phyloP scores from a whole-genome alignment of 2,329 filamentous ascomycete genomes.

The Plectosphaerella sp. region DNA sequence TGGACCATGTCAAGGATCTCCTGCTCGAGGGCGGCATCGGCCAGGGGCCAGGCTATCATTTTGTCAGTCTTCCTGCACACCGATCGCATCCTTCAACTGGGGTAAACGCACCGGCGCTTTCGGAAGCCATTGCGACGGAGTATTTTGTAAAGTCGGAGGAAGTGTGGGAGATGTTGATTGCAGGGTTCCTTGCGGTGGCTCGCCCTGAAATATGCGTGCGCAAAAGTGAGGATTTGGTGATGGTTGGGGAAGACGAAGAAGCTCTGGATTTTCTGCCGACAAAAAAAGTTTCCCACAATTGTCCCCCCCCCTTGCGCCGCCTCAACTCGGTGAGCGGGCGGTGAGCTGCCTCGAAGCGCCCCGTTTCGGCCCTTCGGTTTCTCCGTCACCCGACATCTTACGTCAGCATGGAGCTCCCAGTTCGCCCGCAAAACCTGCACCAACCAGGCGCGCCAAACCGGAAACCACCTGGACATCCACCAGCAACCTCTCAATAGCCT shows the following conservation, averaged over 20 bases:
- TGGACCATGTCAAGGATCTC: slow-evolving; percentile 81
- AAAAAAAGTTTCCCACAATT: slow-evolving; percentile 13
- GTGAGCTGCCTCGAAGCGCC: not conserved
- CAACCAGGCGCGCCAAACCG: slow-evolving; percentile 29
- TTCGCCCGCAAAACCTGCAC: slow-evolving; percentile 34
- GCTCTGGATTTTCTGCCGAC: slow-evolving; percentile 1
- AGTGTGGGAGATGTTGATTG: slow-evolving; percentile 4
- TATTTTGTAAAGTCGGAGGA: not conserved
- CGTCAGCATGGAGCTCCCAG: slow-evolving; percentile 4
- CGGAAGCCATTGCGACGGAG: slow-evolving; percentile 1
- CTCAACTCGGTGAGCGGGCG: slow-evolving; percentile 1
- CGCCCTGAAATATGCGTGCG: slow-evolving; percentile 37
- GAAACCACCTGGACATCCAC: slow-evolving; percentile 29
- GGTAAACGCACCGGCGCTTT: not conserved
- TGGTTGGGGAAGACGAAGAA: slow-evolving; percentile 1
- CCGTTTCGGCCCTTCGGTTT: not conserved
- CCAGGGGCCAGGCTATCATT: slow-evolving; percentile 61
- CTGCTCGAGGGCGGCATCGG: slow-evolving; percentile 70
- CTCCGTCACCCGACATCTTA: not conserved
- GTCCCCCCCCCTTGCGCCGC: not conserved
- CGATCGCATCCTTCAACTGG: not conserved
- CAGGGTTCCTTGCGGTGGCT: slow-evolving; percentile 61
- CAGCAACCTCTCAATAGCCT: slow-evolving; percentile 8
- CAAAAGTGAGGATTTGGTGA: slow-evolving; percentile 1
- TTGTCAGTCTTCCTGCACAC: not conserved